Base-by-base conservation (phyloP, 495 filamentous ascomycete species). In the Alectoria sarmentosa region DNA sequence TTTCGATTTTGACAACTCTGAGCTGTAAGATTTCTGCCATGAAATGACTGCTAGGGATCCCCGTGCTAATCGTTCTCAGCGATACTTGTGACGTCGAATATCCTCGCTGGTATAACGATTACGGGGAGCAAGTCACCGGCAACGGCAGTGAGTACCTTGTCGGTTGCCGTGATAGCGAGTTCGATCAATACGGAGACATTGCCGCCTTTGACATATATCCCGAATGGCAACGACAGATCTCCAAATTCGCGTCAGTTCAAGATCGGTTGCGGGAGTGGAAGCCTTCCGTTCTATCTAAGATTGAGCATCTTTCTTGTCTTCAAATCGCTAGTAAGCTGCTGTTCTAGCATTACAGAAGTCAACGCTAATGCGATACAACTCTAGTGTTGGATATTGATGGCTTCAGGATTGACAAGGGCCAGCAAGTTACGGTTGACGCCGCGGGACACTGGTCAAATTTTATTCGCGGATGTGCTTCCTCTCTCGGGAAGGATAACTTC, bases 351-450 rank as follows among this genome's bases (percentile, higher is more conserved):
- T 17, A 5, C 10, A 6, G 17, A 34, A 34, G 15, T 34, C 30
- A 26, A 21, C 0, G 52, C 52, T 55, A 55, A 55, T 34, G 52
- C 52, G 4, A 34, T 21, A 21, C 15, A 32, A 7, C 5, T 9
- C 62, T 72, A 39, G 77, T 79, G 77, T 68, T 81, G 42, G 79
- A 81, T 56, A 75, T 81, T 54, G 78, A 81, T 67, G 79, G 79
- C 28, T 80, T 76, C 62, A 76, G 79, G 10, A 77, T 81, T 57
- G 79, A 81, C 63, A 81, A 81, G 66, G 79, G 76, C 28, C 65
- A 78, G 46, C 76, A 79, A 57, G 73, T 80, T 34, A 81, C 79
- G 21, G 72, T 78, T 32, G 79, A 80, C 65, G 73, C 77, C 10
- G 73, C 76, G 62, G 78, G 72, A 61, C 75, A 79, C 42, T 81